phyloP scores from a whole-genome alignment of 768 basidiomycete genomes.

The Phaffia australis region DNA sequence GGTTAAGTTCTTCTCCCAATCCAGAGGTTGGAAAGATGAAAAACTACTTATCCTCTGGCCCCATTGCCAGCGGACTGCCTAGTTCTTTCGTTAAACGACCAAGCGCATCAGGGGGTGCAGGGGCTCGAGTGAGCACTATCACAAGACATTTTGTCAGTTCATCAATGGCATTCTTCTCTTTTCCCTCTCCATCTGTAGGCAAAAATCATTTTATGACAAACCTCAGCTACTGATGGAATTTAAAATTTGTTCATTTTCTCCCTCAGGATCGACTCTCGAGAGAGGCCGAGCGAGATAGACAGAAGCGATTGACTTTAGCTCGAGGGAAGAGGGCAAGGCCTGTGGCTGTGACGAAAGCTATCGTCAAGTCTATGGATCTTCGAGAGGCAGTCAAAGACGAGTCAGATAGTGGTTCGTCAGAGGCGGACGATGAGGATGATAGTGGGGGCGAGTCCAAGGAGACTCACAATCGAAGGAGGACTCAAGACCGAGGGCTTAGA shows the following conservation, averaged over 20 bases:
- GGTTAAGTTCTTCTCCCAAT: not conserved
- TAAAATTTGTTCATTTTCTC: not conserved
- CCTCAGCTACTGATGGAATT: not conserved
- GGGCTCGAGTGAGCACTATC: slow-evolving; percentile 69
- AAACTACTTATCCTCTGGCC: not conserved
- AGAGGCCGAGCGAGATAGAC: slow-evolving; percentile 49
- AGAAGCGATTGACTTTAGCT: slow-evolving; percentile 64
- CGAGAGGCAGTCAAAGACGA: slow-evolving; percentile 80
- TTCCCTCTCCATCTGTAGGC: too few relatives aligned
- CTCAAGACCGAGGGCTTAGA: not conserved
- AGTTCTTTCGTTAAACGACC: not conserved
- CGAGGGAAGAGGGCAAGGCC: slow-evolving; percentile 78
- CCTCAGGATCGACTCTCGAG: slow-evolving; percentile 51
- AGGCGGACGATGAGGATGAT: slow-evolving; percentile 31
- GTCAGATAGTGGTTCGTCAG: slow-evolving; percentile 47
- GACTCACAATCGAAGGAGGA: too few relatives aligned
- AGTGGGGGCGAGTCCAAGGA: slow-evolving; percentile 16
- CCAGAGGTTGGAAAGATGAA: not conserved
- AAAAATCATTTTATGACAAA: too few relatives aligned
- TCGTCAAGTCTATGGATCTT: slow-evolving; percentile 75
- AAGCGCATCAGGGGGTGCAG: slow-evolving; percentile 34
- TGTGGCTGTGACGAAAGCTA: slow-evolving; percentile 75
- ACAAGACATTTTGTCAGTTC: slow-evolving; percentile 58
- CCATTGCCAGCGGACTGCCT: not conserved
- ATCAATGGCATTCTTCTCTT: not conserved